Evolutionary conservation across 1,284 basidiomycete genomes (phyloP).

Genomic region (Sporisorium graminicola): DNA sequence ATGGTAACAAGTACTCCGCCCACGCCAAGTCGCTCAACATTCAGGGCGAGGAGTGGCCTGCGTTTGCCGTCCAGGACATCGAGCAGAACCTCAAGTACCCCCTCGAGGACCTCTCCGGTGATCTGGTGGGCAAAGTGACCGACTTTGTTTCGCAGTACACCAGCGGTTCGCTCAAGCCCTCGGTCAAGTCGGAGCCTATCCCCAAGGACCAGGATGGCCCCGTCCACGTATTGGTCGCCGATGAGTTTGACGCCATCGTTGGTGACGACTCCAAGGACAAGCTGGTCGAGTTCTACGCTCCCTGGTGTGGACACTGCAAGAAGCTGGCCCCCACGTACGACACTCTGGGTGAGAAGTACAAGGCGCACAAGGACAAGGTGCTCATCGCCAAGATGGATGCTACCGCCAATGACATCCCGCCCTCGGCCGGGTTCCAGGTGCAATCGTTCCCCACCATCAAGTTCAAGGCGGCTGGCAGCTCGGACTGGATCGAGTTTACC

Average conservation of each 20-base stretch:
- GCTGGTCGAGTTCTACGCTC: conserved; percentile 93
- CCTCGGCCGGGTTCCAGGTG: conserved; percentile 81
- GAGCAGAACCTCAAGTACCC: conserved; percentile 89
- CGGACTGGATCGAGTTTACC: conserved; percentile 81
- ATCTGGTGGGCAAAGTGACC: conserved; percentile 73
- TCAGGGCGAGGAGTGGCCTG: conserved; percentile 82
- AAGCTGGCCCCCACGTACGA: conserved; percentile 96
- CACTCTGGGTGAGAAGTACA: conserved; percentile 86
- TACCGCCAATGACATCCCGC: conserved; percentile 94
- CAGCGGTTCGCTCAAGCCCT: conserved; percentile 81
- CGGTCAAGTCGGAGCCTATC: conserved; percentile 90
- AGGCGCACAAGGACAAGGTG: conserved; percentile 80
- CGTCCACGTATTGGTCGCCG: conserved; percentile 87
- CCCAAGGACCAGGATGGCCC: conserved; percentile 85
- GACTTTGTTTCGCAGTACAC: conserved; percentile 78
- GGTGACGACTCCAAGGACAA: conserved; percentile 90
- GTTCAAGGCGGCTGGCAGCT: conserved; percentile 90
- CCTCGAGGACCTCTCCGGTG: conserved; percentile 77
- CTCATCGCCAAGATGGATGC: conserved; percentile 92
- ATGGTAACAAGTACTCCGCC: conserved; percentile 90
- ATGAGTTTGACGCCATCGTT: conserved; percentile 85
- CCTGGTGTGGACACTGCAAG: conserved; percentile 90
- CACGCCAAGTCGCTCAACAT: conserved; percentile 96
- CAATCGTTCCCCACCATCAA: conserved; percentile 94
- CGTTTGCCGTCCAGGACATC: conserved; percentile 92